Evolutionary conservation across 1,284 basidiomycete genomes (phyloP), one percentile per base, ranked within the genome.

Genomic region (Microbotryum lychnidis-dioicae): DNA sequence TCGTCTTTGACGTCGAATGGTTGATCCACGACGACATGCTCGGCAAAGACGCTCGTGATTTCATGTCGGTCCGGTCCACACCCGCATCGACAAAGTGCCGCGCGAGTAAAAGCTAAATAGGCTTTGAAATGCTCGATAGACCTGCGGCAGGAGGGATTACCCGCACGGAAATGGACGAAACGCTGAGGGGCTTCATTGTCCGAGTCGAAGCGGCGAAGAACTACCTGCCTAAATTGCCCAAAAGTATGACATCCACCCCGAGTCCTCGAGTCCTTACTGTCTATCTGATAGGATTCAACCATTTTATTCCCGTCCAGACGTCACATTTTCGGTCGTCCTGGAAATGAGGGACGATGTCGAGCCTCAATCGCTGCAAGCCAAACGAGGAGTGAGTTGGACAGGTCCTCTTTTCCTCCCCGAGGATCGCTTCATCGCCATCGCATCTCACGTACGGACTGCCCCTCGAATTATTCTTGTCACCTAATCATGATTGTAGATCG

Each of bases 121-220:
- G 6, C 18, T 14, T 4, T 4, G 46, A 66, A 66, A 85, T 79
- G 75, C 80, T 83, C 69, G 84, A 81, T 56, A 12, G 51, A 42
- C 27, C 57, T 89, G 87, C 50, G 82, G 89, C 10, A 81, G 85
- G 64, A 81, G 82, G 57, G 85, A 84, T 10, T 83, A 80, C 83
- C 1, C 75, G 82, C 1, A 75, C 75, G 2, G 80, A 83, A 18
- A 80, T 94, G 14, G 82, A 83, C 37, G 84, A 87, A 69, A 85
- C 88, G 70, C 86, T 94, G 67, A 83, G 90, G 14, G 87, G 86
- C 3, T 91, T 93, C 72, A 79, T 96, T 57, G 81, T 91, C 69
- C 91, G 91, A 72, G 80, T 96, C 44, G 83, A 79, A 63, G 85
- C 89, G 78, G 80, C 91, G 25, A 89, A 93, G 69, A 80, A 85